Conservation (phyloP, 176 grass and related monocot genomes). For the Oryza longistaminata region DNA sequence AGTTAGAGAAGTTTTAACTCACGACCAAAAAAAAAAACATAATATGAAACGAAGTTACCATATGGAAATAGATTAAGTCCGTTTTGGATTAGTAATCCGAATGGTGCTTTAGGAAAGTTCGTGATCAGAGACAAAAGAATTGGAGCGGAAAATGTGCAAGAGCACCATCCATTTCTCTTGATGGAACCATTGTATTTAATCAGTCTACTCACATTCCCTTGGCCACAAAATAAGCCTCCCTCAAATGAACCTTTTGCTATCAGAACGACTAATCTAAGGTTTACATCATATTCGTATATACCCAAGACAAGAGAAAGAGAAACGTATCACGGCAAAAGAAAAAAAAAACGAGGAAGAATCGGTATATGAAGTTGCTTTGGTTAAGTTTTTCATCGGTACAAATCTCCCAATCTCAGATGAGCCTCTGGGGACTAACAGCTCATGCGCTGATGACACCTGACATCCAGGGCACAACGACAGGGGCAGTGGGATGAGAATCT, state of each 20-base stretch:
- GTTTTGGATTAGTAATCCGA: too few relatives aligned
- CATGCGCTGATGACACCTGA: slow-evolving; percentile 68
- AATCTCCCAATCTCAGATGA: not conserved
- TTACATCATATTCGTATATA: slow-evolving; percentile 48
- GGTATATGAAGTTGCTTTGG: slow-evolving; percentile 16
- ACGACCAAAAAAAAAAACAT: too few relatives aligned
- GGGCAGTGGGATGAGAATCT: slow-evolving; percentile 74
- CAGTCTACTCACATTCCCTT: slow-evolving; percentile 5
- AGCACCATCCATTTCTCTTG: not conserved
- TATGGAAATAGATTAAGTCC: too few relatives aligned
- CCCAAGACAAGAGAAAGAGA: not conserved
- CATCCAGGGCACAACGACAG: slow-evolving; percentile 87
- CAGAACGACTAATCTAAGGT: slow-evolving; percentile 50
- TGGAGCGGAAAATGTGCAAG: not conserved
- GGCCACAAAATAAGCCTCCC: slow-evolving; percentile 21
- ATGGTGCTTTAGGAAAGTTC: not conserved
- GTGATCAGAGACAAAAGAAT: not conserved
- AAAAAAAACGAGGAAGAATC: not conserved
- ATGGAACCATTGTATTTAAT: slow-evolving; percentile 10
- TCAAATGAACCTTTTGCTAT: slow-evolving; percentile 29
- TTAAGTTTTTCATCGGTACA: slow-evolving; percentile 17
- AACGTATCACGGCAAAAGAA: slow-evolving; percentile 18
- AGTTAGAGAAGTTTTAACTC: too few relatives aligned
- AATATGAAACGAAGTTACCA: too few relatives aligned
- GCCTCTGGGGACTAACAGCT: slow-evolving; percentile 1